Conservation (phyloP, 768 basidiomycete genomes). For the Tylopilus balloui region DNA sequence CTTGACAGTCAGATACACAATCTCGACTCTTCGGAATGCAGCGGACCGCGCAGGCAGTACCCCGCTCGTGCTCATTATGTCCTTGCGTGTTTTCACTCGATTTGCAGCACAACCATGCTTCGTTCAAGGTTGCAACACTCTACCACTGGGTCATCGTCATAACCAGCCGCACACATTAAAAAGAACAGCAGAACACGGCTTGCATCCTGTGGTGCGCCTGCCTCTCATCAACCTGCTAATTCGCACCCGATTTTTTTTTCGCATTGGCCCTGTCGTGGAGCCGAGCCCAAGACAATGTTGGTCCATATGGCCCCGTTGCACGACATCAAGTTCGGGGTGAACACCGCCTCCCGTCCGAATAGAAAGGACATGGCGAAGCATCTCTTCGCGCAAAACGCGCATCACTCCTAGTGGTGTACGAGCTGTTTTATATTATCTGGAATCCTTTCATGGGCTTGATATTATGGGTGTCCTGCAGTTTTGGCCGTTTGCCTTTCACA, state of each 20-base stretch:
- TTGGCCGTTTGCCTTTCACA: too few species aligned
- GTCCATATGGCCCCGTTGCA: constrained; percentile 1
- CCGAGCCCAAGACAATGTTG: not conserved
- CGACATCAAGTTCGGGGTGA: constrained; percentile 5
- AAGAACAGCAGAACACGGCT: constrained; percentile 17
- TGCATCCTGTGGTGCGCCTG: constrained; percentile 5
- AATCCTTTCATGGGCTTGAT: too few species aligned
- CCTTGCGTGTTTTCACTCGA: not conserved
- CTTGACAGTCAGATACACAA: not conserved
- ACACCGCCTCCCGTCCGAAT: not conserved
- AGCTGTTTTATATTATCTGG: too few species aligned
- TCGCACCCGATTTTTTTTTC: too few species aligned
- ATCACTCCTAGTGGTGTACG: too few species aligned
- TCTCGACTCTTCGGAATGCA: not conserved
- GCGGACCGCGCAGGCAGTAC: not conserved
- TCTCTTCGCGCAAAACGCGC: too few species aligned
- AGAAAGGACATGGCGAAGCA: too few species aligned
- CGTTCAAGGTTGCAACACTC: constrained; percentile 30
- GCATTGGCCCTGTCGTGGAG: not conserved
- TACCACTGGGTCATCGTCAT: constrained; percentile 38
- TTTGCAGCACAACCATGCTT: constrained; percentile 20
- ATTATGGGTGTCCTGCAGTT: too few species aligned
- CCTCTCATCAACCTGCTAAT: not conserved
- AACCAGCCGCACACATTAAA: constrained; percentile 7
- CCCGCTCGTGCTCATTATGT: not conserved